Base-by-base conservation (phyloP, 768 basidiomycete species). In the Rhodotorula paludigena region DNA sequence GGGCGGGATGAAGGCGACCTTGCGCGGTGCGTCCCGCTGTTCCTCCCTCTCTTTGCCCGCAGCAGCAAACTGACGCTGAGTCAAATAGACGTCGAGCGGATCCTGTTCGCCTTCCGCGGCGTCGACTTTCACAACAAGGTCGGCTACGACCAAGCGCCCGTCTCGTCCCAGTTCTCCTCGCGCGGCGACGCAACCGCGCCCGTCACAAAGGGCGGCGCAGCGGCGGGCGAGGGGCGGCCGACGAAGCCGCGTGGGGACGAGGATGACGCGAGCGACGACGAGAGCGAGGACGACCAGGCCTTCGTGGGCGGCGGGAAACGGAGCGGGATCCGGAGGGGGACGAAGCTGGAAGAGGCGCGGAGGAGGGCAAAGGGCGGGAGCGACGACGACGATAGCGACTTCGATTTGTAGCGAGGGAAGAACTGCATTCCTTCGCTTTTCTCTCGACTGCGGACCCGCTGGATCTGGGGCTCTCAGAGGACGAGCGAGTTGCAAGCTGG, bases 1-100 rank as follows among this genome's bases (percentile, higher is more conserved):
- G 42, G 76, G 75, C 32, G 80, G 80, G 18, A 75, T 79, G 71
- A 88, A 92, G 69, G 84, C 89, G 53, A 82, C 81, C 23, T 80
- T 88, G 15, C 86, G 90, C 82, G 93, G 94, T 92, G 73, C 45
- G 81, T 73, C 49, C 23, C 42, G 18, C 33, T 20, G 21, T 41
- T 32, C 41, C 47, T n/a, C 9, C 12, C 18, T 20, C 16, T n/a
- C 23, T 5, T 39, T 32, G 32, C 15, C 16, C 3, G 1, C 25
- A 3, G 3, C 15, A 5, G 2, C 25, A n/a, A n/a, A 5, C 30
- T 10, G 9, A 2, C 36, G 21, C 44, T 18, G 4, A 10, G 41
- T 45, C 14, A 8, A 8, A 16, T 57, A 73, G 71, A 69, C 28
- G 67, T 69, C 64, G 71, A 73, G 39, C 56, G 67, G n/a, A 52